Percentiles rank a stretch among this genome's conserved stretches.
phyloP scores from a whole-genome alignment of 805 yeast genomes.

The Candida koratica region DNA sequence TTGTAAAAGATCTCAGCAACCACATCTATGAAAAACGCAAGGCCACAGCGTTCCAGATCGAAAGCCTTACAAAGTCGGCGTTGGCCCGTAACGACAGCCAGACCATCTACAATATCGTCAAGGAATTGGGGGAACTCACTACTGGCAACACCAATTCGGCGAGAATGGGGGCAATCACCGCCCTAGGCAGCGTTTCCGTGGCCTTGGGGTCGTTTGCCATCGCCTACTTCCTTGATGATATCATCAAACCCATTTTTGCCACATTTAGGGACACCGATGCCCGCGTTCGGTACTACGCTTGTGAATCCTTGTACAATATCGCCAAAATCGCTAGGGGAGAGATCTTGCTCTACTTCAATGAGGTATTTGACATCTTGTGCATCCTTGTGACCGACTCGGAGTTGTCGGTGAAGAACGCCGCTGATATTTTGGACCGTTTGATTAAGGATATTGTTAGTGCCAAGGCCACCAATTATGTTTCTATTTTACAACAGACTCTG shows the following conservation, averaged over 20 bases:
- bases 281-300: conserved; percentile 94
- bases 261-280: conserved; percentile 97
- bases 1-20: conserved; percentile 42
- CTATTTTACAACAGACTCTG: conserved; percentile 50
- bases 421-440: conserved; percentile 84
- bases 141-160: conserved; percentile 62
- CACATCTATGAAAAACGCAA: conserved; percentile 45
- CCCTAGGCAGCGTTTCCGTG: conserved; percentile 91
- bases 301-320: conserved; percentile 91
- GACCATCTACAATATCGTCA: conserved; percentile 59
- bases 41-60: conserved; percentile 59
- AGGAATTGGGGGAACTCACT: conserved; percentile 77
- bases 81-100: conserved; percentile 57
- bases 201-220: conserved; percentile 85
- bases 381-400: conserved; percentile 88
- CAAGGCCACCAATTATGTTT: conserved; percentile 83
- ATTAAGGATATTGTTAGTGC: conserved; percentile 94
- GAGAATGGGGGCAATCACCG: conserved; percentile 93
- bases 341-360: conserved; percentile 85
- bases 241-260: conserved; percentile 88
- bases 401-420: conserved; percentile 89
- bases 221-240: conserved; percentile 75
- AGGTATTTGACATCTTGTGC: conserved; percentile 89
- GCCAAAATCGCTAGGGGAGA: conserved; percentile 97
- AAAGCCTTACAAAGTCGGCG: conserved; percentile 69